A percentile compares a stretch with the other conserved stretches of the same genome.
These are phyloP conservation scores for Nakazawaea anatomiae DNA, from an alignment of 805 yeast genomes.

Conservation along the genomic window DNA sequence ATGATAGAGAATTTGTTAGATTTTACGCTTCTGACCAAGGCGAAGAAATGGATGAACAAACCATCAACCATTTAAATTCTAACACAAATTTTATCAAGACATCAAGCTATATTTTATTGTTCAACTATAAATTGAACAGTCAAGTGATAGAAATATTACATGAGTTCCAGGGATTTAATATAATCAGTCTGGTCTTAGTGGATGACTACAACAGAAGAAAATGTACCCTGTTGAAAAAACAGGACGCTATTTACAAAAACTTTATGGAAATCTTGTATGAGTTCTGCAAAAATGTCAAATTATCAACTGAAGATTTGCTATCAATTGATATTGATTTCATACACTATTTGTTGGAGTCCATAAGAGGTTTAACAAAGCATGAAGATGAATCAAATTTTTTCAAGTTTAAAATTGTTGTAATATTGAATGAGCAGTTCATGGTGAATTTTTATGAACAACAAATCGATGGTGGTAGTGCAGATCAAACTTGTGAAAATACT, in stretches of 20 bases:
- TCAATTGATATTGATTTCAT: slow-evolving; percentile 39
- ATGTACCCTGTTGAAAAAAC: neutral
- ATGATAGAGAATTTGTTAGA: slow-evolving; percentile 17
- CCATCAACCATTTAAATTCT: slow-evolving; percentile 12
- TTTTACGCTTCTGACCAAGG: slow-evolving; percentile 11
- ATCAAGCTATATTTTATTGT: slow-evolving; percentile 26
- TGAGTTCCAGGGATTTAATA: slow-evolving; percentile 47
- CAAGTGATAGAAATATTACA: slow-evolving; percentile 36
- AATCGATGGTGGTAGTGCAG: slow-evolving; percentile 10
- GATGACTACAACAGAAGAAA: slow-evolving; percentile 16
- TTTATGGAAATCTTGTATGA: slow-evolving; percentile 50
- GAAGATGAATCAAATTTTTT: slow-evolving; percentile 59
- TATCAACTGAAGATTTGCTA: slow-evolving; percentile 34
- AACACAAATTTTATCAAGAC: slow-evolving; percentile 24
- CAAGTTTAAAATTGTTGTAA: slow-evolving; percentile 63
- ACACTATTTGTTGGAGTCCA: slow-evolving; percentile 37
- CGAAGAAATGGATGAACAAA: slow-evolving; percentile 1
- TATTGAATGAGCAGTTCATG: slow-evolving; percentile 86
- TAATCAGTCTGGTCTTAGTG: slow-evolving; percentile 24
- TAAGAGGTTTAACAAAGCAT: slow-evolving; percentile 34
- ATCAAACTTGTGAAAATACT: slow-evolving; percentile 28
- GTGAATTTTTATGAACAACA: slow-evolving; percentile 37
- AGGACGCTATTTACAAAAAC: slow-evolving; percentile 16
- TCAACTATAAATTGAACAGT: slow-evolving; percentile 17
- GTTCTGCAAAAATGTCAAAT: slow-evolving; percentile 43